Conservation (phyloP, 352 stramenopile genomes). For the Pythium grandisporangium region DNA sequence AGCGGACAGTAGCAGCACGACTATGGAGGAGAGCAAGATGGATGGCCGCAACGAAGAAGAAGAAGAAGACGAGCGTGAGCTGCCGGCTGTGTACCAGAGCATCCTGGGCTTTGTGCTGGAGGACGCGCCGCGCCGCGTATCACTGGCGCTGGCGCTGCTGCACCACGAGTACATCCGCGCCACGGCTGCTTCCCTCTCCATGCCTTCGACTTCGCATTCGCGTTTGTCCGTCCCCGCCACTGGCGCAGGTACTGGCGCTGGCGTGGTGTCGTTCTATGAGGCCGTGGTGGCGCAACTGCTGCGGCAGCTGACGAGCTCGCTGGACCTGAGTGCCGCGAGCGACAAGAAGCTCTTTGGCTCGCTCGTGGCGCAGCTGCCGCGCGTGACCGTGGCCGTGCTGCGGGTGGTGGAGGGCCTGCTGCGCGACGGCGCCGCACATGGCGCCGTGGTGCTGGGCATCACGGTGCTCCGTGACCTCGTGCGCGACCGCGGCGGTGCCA, state of each 20-base stretch:
- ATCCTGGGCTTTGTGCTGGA: slow-evolving; percentile 62
- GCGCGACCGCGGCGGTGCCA: slow-evolving; percentile 50
- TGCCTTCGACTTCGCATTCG: neutral
- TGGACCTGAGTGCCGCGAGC: slow-evolving; percentile 46
- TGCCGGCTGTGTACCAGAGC: slow-evolving; percentile 54
- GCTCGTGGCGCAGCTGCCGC: slow-evolving; percentile 43
- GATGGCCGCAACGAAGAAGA: slow-evolving; percentile 18
- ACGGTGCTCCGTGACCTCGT: slow-evolving; percentile 61
- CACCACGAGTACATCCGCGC: slow-evolving; percentile 57
- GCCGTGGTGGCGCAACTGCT: slow-evolving; percentile 47
- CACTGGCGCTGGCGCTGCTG: slow-evolving; percentile 40
- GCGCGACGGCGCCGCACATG: slow-evolving; percentile 36
- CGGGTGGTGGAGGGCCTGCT: slow-evolving; percentile 36
- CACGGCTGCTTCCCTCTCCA: slow-evolving; percentile 11
- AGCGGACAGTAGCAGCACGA: too few species aligned
- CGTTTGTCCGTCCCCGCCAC: too few species aligned
- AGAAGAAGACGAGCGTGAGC: slow-evolving; percentile 9
- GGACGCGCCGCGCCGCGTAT: slow-evolving; percentile 35
- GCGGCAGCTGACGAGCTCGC: slow-evolving; percentile 19
- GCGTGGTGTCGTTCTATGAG: slow-evolving; percentile 25
- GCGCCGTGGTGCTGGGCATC: slow-evolving; percentile 59
- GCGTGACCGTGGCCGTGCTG: slow-evolving; percentile 52
- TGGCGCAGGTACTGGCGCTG: neutral
- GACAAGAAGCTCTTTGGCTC: slow-evolving; percentile 65
- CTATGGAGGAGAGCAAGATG: too few species aligned